These are phyloP conservation scores for Chloris gayana DNA, from an alignment of 176 grass and related monocot species.

Conservation along the genomic window DNA sequence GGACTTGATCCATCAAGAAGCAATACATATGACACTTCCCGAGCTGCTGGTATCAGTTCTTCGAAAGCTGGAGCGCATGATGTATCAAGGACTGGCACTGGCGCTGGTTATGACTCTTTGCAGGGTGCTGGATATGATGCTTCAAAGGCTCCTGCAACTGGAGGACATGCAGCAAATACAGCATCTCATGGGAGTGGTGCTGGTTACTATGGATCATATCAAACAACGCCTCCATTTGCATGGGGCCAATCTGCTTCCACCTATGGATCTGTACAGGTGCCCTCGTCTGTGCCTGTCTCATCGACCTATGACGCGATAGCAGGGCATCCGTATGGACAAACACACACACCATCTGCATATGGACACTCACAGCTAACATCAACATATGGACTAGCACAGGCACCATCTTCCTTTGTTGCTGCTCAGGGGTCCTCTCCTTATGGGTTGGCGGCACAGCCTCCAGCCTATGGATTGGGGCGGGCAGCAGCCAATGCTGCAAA, in stretches of 20 bases:
- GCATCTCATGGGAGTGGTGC: constrained; percentile 35
- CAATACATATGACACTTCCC: constrained; percentile 54
- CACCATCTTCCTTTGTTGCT: constrained; percentile 43
- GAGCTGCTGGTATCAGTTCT: constrained; percentile 41
- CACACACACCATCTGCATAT: constrained; percentile 48
- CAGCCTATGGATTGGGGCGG: constrained; percentile 58
- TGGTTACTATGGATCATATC: constrained; percentile 54
- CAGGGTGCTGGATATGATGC: constrained; percentile 55
- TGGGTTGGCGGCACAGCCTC: constrained; percentile 42
- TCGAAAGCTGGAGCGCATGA: constrained; percentile 48
- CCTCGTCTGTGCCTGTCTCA: constrained; percentile 32
- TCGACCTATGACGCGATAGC: constrained; percentile 40
- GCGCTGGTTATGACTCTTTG: constrained; percentile 43
- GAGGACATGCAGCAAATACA: constrained; percentile 36
- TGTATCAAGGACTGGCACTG: constrained; percentile 42
- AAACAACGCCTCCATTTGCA: constrained; percentile 41
- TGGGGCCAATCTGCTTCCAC: constrained; percentile 56
- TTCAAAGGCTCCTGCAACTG: constrained; percentile 39
- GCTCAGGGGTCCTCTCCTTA: constrained; percentile 54
- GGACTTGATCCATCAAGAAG: constrained; percentile 57
- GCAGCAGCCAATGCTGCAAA: constrained; percentile 42
- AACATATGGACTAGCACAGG: constrained; percentile 59
- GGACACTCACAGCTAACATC: constrained; percentile 56
- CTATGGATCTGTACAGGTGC: constrained; percentile 52
- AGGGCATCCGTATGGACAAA: constrained; percentile 49